Base-by-base conservation (phyloP, 768 basidiomycete genomes). In the Auriscalpium orientale region DNA sequence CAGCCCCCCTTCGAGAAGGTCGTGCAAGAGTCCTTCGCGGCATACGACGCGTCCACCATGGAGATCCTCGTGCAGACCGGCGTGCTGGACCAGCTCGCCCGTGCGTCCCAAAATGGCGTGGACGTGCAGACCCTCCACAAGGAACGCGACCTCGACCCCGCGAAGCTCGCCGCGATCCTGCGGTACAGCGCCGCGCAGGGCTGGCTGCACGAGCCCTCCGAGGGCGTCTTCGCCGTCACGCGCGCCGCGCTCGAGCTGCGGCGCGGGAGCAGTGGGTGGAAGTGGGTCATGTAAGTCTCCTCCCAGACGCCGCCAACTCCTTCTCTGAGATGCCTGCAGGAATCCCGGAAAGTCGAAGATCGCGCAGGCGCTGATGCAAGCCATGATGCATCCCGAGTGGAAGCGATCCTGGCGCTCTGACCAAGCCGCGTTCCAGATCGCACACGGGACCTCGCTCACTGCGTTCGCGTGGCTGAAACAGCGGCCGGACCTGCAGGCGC, bases 201-300 rank as follows among this genome's bases (percentile, higher is more conserved):
- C n/a, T 65, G 64, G 64, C 35, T 65, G 2, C 53, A 51, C 16
- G 63, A 65, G 52, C 61, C 60, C 1, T 44, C 28, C 8, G 63
- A 64, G 34, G 52, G 51, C 5, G 54, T 54, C 8, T 65, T 65
- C 43, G 52, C 63, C 1, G 55, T 65, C 37, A 62, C 58, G 21
- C 62, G 64, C 22, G 49, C 59, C 28, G 45, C 63, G 3, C 52
- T 60, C 15, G 57, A 58, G 55, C 53, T 64, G 10, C 37, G 46
- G 4, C 16, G 36, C 13, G 63, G 63, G 20, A 54, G n/a, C 36
- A 55, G 51, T 28, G 63, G 63, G n/a, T 49, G 56, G 6, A 63
- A 51, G 49, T 48, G 56, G 33, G 18, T 57, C 22, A 36, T 46
- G 63, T 64, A 46, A 9, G 59, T 18, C 21, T 21, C 43, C 20